A percentile compares a stretch with the other conserved stretches of the same genome.
Conservation (phyloP, 768 basidiomycete species). For the Boletus pseudo-olivaceus region DNA sequence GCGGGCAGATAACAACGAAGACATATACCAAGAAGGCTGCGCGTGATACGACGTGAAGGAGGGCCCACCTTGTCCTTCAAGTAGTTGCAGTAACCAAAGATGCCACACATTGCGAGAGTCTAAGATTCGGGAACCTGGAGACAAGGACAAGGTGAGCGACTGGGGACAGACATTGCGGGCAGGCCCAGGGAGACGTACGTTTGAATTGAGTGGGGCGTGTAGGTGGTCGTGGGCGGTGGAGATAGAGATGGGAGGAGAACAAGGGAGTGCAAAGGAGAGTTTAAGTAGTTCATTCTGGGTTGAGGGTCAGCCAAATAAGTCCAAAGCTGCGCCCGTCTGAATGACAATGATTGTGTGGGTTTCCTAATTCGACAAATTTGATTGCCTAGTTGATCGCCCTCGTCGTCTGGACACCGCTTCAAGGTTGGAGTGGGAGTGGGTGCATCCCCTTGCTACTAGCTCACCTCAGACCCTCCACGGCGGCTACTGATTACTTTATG, state of each 20-base stretch:
- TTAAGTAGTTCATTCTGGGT: conserved; percentile 33
- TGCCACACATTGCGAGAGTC: conserved; percentile 75
- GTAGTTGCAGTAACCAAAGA: conserved; percentile 94
- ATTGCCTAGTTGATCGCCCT: conserved; percentile 2
- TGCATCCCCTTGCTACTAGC: no score
- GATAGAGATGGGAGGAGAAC: conserved; percentile 23
- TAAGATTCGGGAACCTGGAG: conserved; percentile 5
- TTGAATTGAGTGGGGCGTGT: neutral
- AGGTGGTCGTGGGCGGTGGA: conserved; percentile 10
- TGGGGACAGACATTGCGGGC: neutral
- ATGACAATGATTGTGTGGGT: neutral
- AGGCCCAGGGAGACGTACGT: conserved; percentile 8
- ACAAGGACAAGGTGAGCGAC: neutral
- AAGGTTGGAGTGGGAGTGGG: neutral
- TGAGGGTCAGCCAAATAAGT: conserved; percentile 32
- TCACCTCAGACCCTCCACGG: neutral
- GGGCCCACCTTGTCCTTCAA: conserved; percentile 84
- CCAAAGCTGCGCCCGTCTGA: conserved; percentile 19
- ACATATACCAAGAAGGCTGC: neutral
- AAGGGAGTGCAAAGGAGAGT: conserved; percentile 1
- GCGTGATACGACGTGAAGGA: neutral
- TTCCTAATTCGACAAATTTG: conserved; percentile 9
- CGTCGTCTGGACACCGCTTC: conserved; percentile 9
- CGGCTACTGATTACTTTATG: neutral
- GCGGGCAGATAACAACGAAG: neutral